Conservation (phyloP, 495 filamentous ascomycete species). For the Bacidia rubella region DNA sequence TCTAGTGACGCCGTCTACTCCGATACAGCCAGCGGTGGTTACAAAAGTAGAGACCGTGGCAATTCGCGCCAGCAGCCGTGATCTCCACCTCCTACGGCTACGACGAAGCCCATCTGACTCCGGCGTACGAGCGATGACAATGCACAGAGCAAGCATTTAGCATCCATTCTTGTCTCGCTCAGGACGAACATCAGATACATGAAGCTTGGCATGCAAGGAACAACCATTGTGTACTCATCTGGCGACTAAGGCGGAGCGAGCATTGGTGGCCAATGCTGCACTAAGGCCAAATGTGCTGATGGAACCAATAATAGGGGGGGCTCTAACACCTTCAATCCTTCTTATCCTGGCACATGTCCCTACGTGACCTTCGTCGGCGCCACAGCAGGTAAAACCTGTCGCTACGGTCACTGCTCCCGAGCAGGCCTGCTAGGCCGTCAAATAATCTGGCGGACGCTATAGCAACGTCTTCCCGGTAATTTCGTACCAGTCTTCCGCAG, state of each 20-base stretch:
- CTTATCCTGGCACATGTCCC: constrained; percentile 31
- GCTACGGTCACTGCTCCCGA: constrained; percentile 25
- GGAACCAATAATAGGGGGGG: constrained; percentile 7
- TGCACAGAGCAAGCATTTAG: constrained; percentile 23
- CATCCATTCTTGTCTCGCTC: neutral
- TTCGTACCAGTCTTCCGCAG: constrained; percentile 24
- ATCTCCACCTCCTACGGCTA: constrained; percentile 34
- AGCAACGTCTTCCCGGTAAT: constrained; percentile 29
- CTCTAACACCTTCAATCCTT: constrained; percentile 23
- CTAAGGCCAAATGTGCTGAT: constrained; percentile 13
- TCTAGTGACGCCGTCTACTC: constrained; percentile 27
- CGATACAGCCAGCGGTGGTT: constrained; percentile 27
- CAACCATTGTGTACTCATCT: constrained; percentile 28
- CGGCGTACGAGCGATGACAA: constrained; percentile 26
- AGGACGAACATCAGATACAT: constrained; percentile 5
- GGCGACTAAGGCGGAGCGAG: constrained; percentile 31
- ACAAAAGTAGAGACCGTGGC: constrained; percentile 31
- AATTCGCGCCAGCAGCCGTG: constrained; percentile 30
- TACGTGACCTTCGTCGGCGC: constrained; percentile 34
- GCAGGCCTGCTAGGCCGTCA: constrained; percentile 18
- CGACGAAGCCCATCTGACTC: constrained; percentile 26
- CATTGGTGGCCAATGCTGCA: constrained; percentile 10
- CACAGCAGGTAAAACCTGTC: constrained; percentile 22
- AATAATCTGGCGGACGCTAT: constrained; percentile 36
- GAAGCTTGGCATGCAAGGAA: constrained; percentile 35